Evolutionary conservation across 2,329 filamentous ascomycete genomes (phyloP).

Genomic region (Didymella arachidicola): DNA sequence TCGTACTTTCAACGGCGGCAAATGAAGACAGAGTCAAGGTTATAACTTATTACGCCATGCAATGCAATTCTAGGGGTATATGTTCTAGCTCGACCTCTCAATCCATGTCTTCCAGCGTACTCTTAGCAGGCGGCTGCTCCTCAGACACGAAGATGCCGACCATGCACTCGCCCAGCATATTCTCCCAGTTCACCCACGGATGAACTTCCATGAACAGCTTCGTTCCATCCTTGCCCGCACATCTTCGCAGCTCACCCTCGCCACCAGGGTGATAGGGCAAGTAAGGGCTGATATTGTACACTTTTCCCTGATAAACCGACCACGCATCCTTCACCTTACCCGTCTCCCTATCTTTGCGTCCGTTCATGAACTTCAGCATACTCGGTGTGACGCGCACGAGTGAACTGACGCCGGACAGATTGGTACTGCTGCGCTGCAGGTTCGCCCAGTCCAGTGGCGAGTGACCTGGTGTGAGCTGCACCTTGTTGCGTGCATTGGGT

Average conservation of each 20-base stretch:
- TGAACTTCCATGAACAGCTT: conserved; percentile 70
- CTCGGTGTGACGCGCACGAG: conserved; percentile 79
- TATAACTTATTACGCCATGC: not conserved
- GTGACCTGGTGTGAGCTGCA: conserved; percentile 86
- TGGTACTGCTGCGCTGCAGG: conserved; percentile 73
- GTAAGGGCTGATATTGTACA: conserved; percentile 95
- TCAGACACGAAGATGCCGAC: conserved; percentile 69
- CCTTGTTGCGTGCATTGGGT: conserved; percentile 65
- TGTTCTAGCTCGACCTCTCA: conserved; percentile 35
- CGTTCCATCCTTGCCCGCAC: conserved; percentile 72
- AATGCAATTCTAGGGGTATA: conserved; percentile 3
- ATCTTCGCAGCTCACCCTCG: conserved; percentile 80
- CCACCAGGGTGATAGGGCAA: conserved; percentile 90
- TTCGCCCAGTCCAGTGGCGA: conserved; percentile 96
- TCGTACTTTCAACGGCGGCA: too few relatives aligned
- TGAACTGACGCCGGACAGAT: conserved; percentile 60
- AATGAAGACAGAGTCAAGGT: too few relatives aligned
- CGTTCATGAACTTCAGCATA: conserved; percentile 79
- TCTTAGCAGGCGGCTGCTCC: conserved; percentile 48
- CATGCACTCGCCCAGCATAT: conserved; percentile 67
- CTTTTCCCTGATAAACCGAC: conserved; percentile 86
- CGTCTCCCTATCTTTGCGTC: conserved; percentile 68
- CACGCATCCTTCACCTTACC: conserved; percentile 72
- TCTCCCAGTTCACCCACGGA: conserved; percentile 75
- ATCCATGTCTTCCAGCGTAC: conserved; percentile 67